Conservation (phyloP, 805 yeast genomes). For the Priceomyces carsonii region DNA sequence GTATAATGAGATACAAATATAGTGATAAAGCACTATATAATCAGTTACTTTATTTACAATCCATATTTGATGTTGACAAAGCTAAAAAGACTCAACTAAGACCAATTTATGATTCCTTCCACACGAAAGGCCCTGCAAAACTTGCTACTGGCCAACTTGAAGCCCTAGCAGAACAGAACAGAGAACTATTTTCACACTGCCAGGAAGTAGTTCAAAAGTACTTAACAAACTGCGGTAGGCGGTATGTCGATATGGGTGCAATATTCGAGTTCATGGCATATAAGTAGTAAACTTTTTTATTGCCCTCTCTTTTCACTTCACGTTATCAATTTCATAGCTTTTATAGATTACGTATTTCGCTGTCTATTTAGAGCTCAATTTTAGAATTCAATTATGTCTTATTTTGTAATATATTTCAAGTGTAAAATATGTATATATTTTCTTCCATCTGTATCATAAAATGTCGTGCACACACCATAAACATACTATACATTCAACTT, state of each 20-base stretch:
- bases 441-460: too few species aligned
- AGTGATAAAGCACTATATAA: constrained; percentile 80
- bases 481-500: too few species aligned
- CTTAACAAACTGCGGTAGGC: constrained; percentile 77
- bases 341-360: too few species aligned
- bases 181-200: constrained; percentile 55
- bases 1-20: constrained; percentile 76
- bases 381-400: too few species aligned
- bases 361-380: too few species aligned
- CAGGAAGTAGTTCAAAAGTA: constrained; percentile 69
- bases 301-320: too few species aligned
- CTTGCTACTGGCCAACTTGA: constrained; percentile 56
- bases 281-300: too few species aligned
- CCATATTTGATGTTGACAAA: constrained; percentile 80
- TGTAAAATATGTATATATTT: too few species aligned
- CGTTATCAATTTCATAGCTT: too few species aligned
- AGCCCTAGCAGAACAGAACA: constrained; percentile 79
- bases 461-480: too few species aligned
- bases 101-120: constrained; percentile 48
- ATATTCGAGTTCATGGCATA: constrained; percentile 77
- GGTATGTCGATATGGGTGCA: constrained; percentile 82
- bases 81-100: constrained; percentile 63
- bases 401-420: too few species aligned
- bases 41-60: constrained; percentile 76
- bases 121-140: constrained; percentile 20